Evolutionary conservation across 2,329 filamentous ascomycete species (phyloP).

Genomic region (Aspergillus caelatus): DNA sequence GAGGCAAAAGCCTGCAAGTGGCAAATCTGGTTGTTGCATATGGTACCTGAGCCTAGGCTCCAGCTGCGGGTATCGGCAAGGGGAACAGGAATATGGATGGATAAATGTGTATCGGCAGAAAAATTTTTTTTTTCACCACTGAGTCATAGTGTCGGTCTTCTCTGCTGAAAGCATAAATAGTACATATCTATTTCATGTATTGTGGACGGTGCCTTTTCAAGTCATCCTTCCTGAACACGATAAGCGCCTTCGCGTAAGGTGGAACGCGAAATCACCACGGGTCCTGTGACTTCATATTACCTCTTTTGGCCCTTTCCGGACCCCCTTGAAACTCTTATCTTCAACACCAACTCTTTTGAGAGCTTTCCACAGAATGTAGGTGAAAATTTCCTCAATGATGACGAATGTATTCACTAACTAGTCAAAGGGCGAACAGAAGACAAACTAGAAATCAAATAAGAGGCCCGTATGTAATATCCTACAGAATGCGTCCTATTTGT

Average conservation of each 20-base stretch:
- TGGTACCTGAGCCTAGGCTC: neutral
- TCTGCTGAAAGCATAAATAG: neutral
- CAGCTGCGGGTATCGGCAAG: neutral
- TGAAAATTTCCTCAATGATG: neutral
- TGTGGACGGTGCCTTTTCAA: neutral
- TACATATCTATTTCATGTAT: neutral
- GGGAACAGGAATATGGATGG: neutral
- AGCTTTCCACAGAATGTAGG: constrained; percentile 18
- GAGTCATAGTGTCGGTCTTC: neutral
- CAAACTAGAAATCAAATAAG: constrained; percentile 38
- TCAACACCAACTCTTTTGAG: neutral
- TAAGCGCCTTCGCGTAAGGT: constrained; percentile 39
- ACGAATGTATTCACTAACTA: constrained; percentile 9
- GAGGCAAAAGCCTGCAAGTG: constrained; percentile 4
- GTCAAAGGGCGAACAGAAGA: constrained; percentile 32
- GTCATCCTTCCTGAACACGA: constrained; percentile 1
- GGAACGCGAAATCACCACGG: constrained; percentile 45
- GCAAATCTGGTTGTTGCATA: constrained; percentile 1
- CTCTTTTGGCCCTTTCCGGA: neutral
- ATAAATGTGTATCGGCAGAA: neutral
- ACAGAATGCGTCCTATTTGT: neutral
- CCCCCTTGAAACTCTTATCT: neutral
- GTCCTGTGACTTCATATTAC: constrained; percentile 31
- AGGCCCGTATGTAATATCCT: constrained; percentile 48
- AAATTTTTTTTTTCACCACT: constrained; percentile 13